Evolutionary conservation across 177 flowering plant species (phyloP), one percentile per base, ranked within the genome.

Genomic region (Vitis hybrid): DNA sequence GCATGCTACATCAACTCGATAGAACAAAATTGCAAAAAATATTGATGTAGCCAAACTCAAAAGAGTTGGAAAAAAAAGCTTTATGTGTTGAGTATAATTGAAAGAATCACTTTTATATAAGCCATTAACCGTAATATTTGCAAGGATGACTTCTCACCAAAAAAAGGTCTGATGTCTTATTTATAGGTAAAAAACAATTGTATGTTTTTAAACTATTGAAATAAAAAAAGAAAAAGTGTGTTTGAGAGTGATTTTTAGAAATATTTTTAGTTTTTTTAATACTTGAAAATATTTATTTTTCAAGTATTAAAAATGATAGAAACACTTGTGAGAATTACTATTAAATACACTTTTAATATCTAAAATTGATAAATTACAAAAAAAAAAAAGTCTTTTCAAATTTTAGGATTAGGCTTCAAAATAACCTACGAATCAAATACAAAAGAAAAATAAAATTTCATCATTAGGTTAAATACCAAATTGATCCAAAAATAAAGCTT

Each of bases 371-470:
- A 94, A 81, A 75, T 97, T 94, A 50, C 85, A n/a, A n/a, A 82
- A 19, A 94, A 80, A 72, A 84, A 94, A 57, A 94, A 89, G 71
- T 94, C 96, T 81, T 94, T 97, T 48, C 98, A 88, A 75, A 88
- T 89, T 73, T 98, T 97, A 59, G 99, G 99, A 80, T 94, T 97
- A 77, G 96, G 96, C 86, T 94, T 94, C 72, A 94, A 75, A 75
- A 94, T 90, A 79, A 94, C 97, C 98, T 92, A 88, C 76, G 65
- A 68, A 67, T 11, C 67, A 66, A 26, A 54, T 66, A n/a, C 23
- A 50, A 23, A 63, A 50, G 51, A 14, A 48, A 51, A 17, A 0
- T 32, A 14, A 11, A 15, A 51, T 0, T 60, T 23, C 34, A 70
- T 12, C 3, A n/a, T 3, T 56, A 9, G 54, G 7, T 50, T 10